Evolutionary conservation across 2,329 filamentous ascomycete genomes (phyloP).

Genomic region (Trichoderma semiorbis): DNA sequence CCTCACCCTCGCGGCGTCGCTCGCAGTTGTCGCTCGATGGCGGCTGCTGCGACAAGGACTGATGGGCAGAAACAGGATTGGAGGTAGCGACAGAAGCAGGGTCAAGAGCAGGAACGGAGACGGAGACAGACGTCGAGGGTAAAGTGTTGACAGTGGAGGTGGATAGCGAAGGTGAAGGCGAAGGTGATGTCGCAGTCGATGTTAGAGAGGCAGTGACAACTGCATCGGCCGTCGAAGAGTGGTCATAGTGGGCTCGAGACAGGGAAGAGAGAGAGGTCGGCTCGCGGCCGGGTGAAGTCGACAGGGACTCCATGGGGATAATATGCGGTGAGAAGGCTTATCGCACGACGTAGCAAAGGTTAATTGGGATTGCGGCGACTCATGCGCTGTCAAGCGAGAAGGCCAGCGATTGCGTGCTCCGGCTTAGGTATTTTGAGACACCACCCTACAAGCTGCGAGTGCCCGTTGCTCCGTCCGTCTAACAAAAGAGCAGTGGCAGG

Average conservation of each 20-base stretch:
- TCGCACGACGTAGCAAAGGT: constrained; percentile 16
- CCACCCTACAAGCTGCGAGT: constrained; percentile 10
- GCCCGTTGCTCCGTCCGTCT: not conserved
- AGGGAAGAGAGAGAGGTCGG: constrained; percentile 9
- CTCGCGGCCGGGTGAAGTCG: constrained; percentile 11
- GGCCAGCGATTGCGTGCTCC: constrained; percentile 20
- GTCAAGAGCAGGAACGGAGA: not conserved
- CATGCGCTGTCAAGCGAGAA: constrained; percentile 8
- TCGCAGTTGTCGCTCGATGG: constrained; percentile 47
- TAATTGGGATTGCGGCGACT: constrained; percentile 15
- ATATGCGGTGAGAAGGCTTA: constrained; percentile 16
- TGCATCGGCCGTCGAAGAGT: not conserved
- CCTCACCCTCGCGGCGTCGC: constrained; percentile 48
- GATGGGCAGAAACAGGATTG: not conserved
- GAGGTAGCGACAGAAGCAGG: not conserved
- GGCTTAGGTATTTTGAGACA: constrained; percentile 15
- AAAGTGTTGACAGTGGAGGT: constrained; percentile 5
- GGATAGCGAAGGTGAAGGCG: not conserved
- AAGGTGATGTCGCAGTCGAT: not conserved
- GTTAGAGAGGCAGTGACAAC: not conserved
- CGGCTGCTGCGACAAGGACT: constrained; percentile 24
- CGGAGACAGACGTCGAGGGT: not conserved
- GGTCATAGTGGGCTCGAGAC: constrained; percentile 9
- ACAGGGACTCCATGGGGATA: constrained; percentile 19
- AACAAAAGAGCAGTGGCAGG: not conserved